Percentiles rank a stretch among this genome's conserved stretches.
Conservation (phyloP, 1,284 basidiomycete species). For the Schizophyllum commune region DNA sequence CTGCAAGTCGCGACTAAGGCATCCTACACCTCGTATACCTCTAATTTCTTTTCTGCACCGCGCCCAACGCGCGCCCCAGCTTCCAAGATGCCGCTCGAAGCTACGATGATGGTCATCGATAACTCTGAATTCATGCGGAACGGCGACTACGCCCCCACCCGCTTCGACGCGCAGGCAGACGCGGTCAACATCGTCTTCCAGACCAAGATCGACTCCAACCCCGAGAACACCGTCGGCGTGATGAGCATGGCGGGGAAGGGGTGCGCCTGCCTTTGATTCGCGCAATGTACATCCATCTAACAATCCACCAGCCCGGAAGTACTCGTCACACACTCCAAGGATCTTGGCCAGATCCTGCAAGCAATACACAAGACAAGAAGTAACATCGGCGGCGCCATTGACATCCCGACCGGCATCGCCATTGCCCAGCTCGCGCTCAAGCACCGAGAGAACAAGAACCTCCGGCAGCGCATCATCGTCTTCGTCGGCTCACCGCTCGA, state of each 20-base stretch:
- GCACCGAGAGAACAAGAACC: constrained; percentile 97
- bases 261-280: constrained; percentile 35
- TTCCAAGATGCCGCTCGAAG: constrained; percentile 83
- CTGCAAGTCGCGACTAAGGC: background rate
- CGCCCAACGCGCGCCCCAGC: background rate
- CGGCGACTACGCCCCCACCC: constrained; percentile 86
- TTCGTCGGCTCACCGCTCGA: constrained; percentile 87
- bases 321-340: constrained; percentile 91
- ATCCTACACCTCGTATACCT: background rate
- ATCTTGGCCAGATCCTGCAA: constrained; percentile 85
- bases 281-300: background rate
- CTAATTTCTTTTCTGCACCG: background rate
- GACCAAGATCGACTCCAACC: constrained; percentile 92
- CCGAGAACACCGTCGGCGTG: constrained; percentile 94
- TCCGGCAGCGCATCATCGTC: constrained; percentile 90
- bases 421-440: constrained; percentile 96
- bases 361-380: constrained; percentile 66
- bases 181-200: constrained; percentile 89
- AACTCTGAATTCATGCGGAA: constrained; percentile 96
- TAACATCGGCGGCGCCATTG: constrained; percentile 73
- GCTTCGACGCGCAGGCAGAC: constrained; percentile 88
- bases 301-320: constrained; percentile 71
- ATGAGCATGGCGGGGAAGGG: constrained; percentile 98
- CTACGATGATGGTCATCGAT: constrained; percentile 89
- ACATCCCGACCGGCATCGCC: constrained; percentile 86